A percentile compares a stretch with the other conserved stretches of the same genome.
phyloP scores from a whole-genome alignment of 371 early-diverging fungal species.

The Blakeslea trispora region DNA sequence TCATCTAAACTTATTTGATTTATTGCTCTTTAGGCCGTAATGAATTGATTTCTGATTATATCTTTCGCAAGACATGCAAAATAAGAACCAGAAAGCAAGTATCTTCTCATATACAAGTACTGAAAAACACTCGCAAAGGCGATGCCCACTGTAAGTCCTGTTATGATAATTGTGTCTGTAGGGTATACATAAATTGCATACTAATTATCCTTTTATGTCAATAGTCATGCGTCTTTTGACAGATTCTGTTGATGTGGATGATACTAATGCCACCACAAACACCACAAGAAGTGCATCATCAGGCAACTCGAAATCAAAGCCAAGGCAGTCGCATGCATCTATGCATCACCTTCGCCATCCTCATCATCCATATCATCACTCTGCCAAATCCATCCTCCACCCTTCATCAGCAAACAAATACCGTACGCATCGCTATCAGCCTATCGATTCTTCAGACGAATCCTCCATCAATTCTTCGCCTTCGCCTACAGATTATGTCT shows the following conservation, averaged over 20 bases:
- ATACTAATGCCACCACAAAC: conserved; percentile 8
- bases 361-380: background rate
- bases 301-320: background rate
- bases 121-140: conserved; percentile 72
- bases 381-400: background rate
- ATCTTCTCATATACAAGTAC: conserved; percentile 80
- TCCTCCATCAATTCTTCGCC: conserved; percentile 53
- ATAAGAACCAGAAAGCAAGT: conserved; percentile 77
- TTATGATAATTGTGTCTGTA: too few species aligned
- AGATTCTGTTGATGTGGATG: conserved; percentile 43
- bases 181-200: background rate
- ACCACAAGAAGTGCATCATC: too few species aligned
- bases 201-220: background rate
- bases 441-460: conserved; percentile 45
- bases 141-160: conserved; percentile 45
- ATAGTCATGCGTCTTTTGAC: conserved; percentile 52
- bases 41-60: conserved; percentile 77
- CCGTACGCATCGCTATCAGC: too few species aligned
- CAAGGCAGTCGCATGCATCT: background rate
- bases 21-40: conserved; percentile 58
- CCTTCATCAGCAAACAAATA: too few species aligned
- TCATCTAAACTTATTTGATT: too few species aligned
- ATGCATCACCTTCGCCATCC: background rate
- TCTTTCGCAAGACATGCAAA: conserved; percentile 65
- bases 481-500: conserved; percentile 48